phyloP scores from a whole-genome alignment of 2,329 filamentous ascomycete species.

The Boeremia lycopersici region DNA sequence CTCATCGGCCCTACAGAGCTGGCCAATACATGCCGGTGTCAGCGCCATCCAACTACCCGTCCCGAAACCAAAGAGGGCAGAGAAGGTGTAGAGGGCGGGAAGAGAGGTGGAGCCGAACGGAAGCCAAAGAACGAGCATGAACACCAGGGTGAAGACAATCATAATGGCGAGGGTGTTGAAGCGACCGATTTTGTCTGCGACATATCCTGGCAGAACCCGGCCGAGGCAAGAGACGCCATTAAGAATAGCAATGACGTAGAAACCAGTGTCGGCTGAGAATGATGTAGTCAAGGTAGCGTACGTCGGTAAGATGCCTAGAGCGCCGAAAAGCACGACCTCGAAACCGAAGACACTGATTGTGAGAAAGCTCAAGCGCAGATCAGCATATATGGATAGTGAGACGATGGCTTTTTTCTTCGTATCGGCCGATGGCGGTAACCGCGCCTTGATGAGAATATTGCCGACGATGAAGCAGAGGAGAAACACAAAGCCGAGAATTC shows the following conservation, averaged over 20 bases:
- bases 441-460: constrained; percentile 44
- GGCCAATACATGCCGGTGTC: constrained; percentile 55
- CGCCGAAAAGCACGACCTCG: constrained; percentile 50
- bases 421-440: constrained; percentile 37
- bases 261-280: constrained; percentile 42
- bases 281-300: constrained; percentile 47
- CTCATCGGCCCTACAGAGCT: constrained; percentile 55
- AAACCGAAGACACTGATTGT: constrained; percentile 45
- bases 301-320: constrained; percentile 48
- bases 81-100: constrained; percentile 47
- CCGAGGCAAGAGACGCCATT: constrained; percentile 51
- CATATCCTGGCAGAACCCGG: constrained; percentile 48
- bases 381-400: constrained; percentile 42
- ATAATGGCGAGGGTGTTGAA: constrained; percentile 51
- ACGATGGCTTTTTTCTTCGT: constrained; percentile 45
- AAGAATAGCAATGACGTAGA: constrained; percentile 47
- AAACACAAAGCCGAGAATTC: constrained; percentile 49
- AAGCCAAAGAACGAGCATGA: constrained; percentile 46
- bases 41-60: constrained; percentile 54
- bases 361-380: constrained; percentile 44
- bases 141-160: constrained; percentile 42
- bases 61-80: constrained; percentile 55
- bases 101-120: constrained; percentile 41
- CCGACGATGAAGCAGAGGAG: constrained; percentile 39
- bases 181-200: constrained; percentile 49